These are phyloP conservation scores for Colletotrichum orbiculare DNA, from an alignment of 2,329 filamentous ascomycete species.

Conservation along the genomic window DNA sequence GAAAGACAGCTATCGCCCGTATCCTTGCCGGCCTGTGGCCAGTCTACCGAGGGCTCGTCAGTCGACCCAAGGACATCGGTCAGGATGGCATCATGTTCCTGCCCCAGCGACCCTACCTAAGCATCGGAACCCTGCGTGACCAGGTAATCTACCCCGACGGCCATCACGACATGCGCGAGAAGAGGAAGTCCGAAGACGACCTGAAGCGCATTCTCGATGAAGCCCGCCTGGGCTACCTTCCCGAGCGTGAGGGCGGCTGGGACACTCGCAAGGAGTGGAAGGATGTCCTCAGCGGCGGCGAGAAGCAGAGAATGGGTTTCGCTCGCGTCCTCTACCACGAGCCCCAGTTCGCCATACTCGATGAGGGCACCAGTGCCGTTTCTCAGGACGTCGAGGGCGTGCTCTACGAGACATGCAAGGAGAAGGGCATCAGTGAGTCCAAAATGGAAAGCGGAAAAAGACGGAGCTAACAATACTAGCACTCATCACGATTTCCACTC, in stretches of 20 bases:
- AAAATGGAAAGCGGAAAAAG: not conserved
- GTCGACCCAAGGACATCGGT: conserved; percentile 81
- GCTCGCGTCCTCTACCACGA: conserved; percentile 94
- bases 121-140: conserved; percentile 90
- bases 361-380: conserved; percentile 95
- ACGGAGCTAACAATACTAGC: conserved; percentile 60
- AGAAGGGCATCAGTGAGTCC: conserved; percentile 87
- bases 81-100: conserved; percentile 98
- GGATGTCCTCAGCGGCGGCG: conserved; percentile 94
- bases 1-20: conserved; percentile 89
- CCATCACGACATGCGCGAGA: conserved; percentile 90
- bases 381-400: conserved; percentile 94
- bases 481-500: conserved; percentile 93
- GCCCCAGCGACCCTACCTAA: conserved; percentile 92
- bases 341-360: conserved; percentile 91
- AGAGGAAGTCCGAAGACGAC: conserved; percentile 80
- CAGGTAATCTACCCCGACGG: conserved; percentile 98
- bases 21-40: conserved; percentile 95
- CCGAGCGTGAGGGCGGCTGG: conserved; percentile 93
- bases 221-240: conserved; percentile 87
- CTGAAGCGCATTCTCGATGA: conserved; percentile 83
- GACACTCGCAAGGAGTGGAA: conserved; percentile 98
- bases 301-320: conserved; percentile 96
- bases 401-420: conserved; percentile 92
- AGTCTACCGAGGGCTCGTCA: conserved; percentile 91